These are phyloP conservation scores for Fusarium papillatum DNA, from an alignment of 2,329 filamentous ascomycete genomes.

Conservation along the genomic window DNA sequence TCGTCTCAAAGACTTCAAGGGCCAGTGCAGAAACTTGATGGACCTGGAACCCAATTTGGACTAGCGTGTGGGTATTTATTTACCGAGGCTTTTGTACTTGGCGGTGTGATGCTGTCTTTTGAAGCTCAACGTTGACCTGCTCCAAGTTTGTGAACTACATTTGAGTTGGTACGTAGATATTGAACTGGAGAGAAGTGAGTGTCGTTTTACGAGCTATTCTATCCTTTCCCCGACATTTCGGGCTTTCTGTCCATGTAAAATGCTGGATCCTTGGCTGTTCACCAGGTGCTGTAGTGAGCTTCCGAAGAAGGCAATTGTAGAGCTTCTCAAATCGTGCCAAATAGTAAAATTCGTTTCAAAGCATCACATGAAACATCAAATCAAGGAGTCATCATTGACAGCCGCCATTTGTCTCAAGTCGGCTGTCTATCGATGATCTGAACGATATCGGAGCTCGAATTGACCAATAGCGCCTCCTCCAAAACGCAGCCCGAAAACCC, in stretches of 20 bases:
- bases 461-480: constrained; percentile 35
- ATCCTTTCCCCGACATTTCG: not conserved
- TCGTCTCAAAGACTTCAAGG: constrained; percentile 36
- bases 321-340: not conserved
- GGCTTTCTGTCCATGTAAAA: not conserved
- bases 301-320: not conserved
- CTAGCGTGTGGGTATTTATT: constrained; percentile 24
- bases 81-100: constrained; percentile 23
- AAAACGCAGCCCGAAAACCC: constrained; percentile 8
- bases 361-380: not conserved
- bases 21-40: constrained; percentile 35
- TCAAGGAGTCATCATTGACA: not conserved
- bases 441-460: constrained; percentile 21
- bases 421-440: constrained; percentile 1
- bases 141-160: not conserved
- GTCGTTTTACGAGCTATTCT: not conserved
- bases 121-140: not conserved
- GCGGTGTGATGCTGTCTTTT: not conserved
- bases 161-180: not conserved
- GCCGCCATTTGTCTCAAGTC: not conserved
- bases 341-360: not conserved
- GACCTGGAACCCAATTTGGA: constrained; percentile 25
- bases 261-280: not conserved
- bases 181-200: not conserved
- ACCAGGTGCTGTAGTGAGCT: no score